Evolutionary conservation across 2,329 filamentous ascomycete genomes (phyloP).

Genomic region (Graphilbum sp.): DNA sequence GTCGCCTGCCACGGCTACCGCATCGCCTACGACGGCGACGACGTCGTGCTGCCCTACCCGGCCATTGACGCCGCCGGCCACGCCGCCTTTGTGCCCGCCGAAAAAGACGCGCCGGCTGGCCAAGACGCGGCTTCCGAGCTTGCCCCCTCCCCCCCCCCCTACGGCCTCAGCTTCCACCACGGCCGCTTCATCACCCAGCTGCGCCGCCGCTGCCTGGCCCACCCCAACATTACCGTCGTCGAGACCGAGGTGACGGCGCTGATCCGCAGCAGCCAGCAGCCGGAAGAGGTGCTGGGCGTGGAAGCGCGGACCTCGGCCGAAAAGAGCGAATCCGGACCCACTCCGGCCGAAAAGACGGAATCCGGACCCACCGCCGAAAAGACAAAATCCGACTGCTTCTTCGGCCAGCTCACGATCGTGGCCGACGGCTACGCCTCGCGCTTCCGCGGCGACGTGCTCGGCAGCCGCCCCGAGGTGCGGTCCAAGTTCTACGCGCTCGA

Average conservation of each 20-base stretch:
- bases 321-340: slow-evolving; percentile 34
- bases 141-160: too few relatives aligned
- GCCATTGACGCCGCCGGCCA: slow-evolving; percentile 26
- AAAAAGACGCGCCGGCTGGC: slow-evolving; percentile 4
- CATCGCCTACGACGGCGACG: slow-evolving; percentile 62
- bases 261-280: slow-evolving; percentile 50
- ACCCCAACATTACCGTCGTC: slow-evolving; percentile 75
- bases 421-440: slow-evolving; percentile 87
- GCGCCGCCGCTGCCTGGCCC: slow-evolving; percentile 53
- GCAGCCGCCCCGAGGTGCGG: slow-evolving; percentile 49
- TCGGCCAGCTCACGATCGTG: slow-evolving; percentile 73
- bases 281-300: slow-evolving; percentile 64
- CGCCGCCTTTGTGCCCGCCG: neutral
- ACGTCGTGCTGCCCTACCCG: slow-evolving; percentile 68
- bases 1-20: slow-evolving; percentile 74
- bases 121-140: too few relatives aligned
- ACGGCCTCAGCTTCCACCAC: slow-evolving; percentile 82
- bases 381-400: slow-evolving; percentile 59
- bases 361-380: slow-evolving; percentile 31
- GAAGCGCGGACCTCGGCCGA: slow-evolving; percentile 45
- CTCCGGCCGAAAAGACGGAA: slow-evolving; percentile 25
- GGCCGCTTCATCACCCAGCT: slow-evolving; percentile 80
- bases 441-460: slow-evolving; percentile 69
- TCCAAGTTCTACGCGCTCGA: slow-evolving; percentile 92
- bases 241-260: slow-evolving; percentile 74